A percentile compares a stretch with the other conserved stretches of the same genome.
phyloP scores from a whole-genome alignment of 805 yeast genomes.

The Myxozyma mucilagina region DNA sequence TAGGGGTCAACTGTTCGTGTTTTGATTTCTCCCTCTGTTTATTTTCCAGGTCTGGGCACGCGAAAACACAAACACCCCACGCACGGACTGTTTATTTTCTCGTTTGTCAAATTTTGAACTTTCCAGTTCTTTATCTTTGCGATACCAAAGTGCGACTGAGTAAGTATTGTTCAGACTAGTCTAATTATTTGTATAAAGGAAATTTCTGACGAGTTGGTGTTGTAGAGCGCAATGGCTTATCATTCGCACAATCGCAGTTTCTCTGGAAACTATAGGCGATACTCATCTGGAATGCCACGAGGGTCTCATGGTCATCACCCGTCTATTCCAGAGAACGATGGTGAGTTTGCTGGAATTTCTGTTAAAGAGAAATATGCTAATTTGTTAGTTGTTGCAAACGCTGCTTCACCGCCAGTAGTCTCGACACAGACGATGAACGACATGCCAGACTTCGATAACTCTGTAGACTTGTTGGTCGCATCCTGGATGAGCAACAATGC shows the following conservation, averaged over 20 bases:
- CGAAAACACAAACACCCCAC: background rate
- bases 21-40: background rate
- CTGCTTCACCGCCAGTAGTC: background rate
- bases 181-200: background rate
- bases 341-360: background rate
- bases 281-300: conserved; percentile 18
- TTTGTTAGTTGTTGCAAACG: background rate
- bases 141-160: background rate
- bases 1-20: background rate
- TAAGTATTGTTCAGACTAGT: background rate
- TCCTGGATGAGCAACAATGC: conserved; percentile 20
- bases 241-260: conserved; percentile 16
- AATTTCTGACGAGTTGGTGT: background rate
- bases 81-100: conserved; percentile 11
- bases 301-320: conserved; percentile 23
- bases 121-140: background rate
- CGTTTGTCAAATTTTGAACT: background rate
- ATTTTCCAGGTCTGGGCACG: background rate
- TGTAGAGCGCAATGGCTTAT: conserved; percentile 8
- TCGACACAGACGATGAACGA: background rate
- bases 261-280: conserved; percentile 23
- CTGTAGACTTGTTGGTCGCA: conserved; percentile 19
- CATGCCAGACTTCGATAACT: conserved; percentile 19
- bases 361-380: background rate
- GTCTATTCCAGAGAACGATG: conserved; percentile 30